These are phyloP conservation scores for Pyrus hybrid DNA, from an alignment of 331 rosid species.

Conservation along the genomic window DNA sequence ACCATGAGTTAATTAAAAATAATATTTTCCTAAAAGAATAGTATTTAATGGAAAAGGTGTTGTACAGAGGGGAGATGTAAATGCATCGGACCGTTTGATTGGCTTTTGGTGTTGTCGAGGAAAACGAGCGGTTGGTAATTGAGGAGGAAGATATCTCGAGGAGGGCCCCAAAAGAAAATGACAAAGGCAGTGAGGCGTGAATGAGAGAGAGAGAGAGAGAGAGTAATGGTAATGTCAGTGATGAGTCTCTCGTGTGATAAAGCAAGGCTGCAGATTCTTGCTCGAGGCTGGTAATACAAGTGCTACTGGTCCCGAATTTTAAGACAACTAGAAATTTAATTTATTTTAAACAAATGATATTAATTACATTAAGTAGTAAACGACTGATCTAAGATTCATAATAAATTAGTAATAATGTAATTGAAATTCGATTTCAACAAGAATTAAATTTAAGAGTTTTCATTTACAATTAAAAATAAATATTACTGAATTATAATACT, in stretches of 20 bases:
- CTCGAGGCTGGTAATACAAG: not conserved
- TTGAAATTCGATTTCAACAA: rapidly evolving
- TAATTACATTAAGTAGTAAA: rapidly evolving
- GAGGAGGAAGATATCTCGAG: not conserved
- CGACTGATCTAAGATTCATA: rapidly evolving
- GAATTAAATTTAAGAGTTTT: no score
- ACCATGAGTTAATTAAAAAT: not conserved
- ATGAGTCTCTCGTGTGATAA: not conserved
- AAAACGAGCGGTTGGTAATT: not conserved
- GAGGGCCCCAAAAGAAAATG: not conserved
- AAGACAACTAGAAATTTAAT: not conserved
- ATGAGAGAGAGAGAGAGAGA: not conserved
- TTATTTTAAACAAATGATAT: no score
- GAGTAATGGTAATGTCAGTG: not conserved
- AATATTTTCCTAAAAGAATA: not conserved
- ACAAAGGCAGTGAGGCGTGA: not conserved
- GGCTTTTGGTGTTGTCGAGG: conserved; percentile 1
- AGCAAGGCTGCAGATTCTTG: not conserved
- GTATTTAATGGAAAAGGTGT: not conserved
- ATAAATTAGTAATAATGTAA: rapidly evolving
- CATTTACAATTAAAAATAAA: no score
- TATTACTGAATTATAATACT: rapidly evolving
- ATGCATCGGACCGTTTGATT: conserved; percentile 10
- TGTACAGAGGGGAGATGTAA: not conserved
- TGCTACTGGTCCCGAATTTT: not conserved